Base-by-base conservation (phyloP, 2,329 filamentous ascomycete species). In the Hypoxylon sp. region DNA sequence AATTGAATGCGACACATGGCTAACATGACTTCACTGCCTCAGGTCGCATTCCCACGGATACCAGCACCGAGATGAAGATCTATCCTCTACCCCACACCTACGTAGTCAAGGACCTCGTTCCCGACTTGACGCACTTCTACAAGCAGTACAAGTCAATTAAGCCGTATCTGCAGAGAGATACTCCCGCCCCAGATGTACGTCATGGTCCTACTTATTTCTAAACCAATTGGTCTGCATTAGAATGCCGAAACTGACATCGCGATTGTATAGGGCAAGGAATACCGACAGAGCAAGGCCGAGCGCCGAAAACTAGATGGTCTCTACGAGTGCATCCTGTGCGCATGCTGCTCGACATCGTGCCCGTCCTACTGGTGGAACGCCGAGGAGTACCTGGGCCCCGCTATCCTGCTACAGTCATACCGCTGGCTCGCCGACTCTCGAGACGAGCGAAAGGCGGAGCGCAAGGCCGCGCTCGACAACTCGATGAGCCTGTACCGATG, bases 281-380 rank as follows among this genome's bases (percentile, higher is more conserved):
- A 92, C 87, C 92, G 92, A 73, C 96, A 98, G 84, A 92, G 87
- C 76, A 95, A 93, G 82, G 94, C 89, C 75, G 95, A 99, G 75
- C 94, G 96, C 79, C 93, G 90, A 85, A 99, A 97, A 91, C 91
- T 99, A 62, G 96, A 98, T 80, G 96, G 96, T 73, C 90, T 98
- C 31, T 98, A 99, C 86, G 96, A 99, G 85, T 99, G 96, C 85
- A 98, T 99, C 82, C 91, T 99, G 65, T 99, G 96, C 87, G 95
- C 95, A 76, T 99, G 96, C 91, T 99, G 96, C 90, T 96, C 93
- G 74, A 99, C 96, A 21, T 97, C 95, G 51, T 99, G 96, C 88
- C 96, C 96, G n/a, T 98, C 94, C 17, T 99, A 99, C 88, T 99
- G 96, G 96, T 99, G 96, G 96, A 99, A 99, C 87, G 91, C 92